Base-by-base conservation (phyloP, 2,329 filamentous ascomycete genomes). In the Phoma sp. region DNA sequence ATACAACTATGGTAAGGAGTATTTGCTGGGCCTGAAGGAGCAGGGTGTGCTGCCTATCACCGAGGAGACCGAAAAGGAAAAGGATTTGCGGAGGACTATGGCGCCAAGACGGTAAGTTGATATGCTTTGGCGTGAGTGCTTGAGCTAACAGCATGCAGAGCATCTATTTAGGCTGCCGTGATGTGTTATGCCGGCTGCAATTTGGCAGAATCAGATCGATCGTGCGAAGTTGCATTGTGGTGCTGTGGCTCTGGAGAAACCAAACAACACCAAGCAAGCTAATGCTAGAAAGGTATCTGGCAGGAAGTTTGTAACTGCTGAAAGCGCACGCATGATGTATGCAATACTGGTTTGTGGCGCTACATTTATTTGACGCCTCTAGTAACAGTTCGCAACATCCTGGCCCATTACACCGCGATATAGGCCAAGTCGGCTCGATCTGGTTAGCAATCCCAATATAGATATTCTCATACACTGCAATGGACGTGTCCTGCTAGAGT, bases 1-100 rank as follows among this genome's bases (percentile, higher is more conserved):
- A 1, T 96, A 96, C 76, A 83, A 84, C 48, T 99, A 88, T 69
- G 95, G 92, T 4, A 88, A 89, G 73, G 86, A 91, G 47, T 97
- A 89, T 72, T 75, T 99, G 61, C 85, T 86, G 47, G 83, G 87
- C 64, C 78, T 98, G 72, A 87, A 87, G 69, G 90, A 90, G 32
- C 83, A 96, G 66, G 93, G 93, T 0, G 83, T 89, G 32, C 77
- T 99, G 60, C 85, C 85, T 14, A 77, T 81, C 6, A 75, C 78
- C 64, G 79, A 77, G 65, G 80, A 79, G 71, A 81, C 77, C 57
- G 78, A 81, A 70, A 80, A 80, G 68, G 73, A 79, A 70, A 78
- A 74, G 74, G 78, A 81, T 65, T 61, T 83, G 64, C 69, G 80
- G 59, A 71, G 80, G 66, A 82, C 80, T n/a, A 81, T 81, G 77